Evolutionary conservation across 257 asterid genomes (phyloP), one percentile per base, ranked within the genome.

Genomic region (Nicotiana noctiflora): DNA sequence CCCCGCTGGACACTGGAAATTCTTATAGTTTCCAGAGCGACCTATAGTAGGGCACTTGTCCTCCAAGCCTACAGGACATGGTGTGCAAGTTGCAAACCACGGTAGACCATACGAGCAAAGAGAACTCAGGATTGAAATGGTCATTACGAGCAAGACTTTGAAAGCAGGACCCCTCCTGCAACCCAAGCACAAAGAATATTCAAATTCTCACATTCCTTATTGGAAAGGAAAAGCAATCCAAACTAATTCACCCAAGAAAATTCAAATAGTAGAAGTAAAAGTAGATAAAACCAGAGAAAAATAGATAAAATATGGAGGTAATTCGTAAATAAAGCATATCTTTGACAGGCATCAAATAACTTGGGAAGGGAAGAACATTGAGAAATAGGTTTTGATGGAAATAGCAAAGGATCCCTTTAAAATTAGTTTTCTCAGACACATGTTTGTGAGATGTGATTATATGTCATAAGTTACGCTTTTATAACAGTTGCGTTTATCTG

Each of bases 21-120:
- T 89, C 82, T 93, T 93, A 89, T 89, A 95, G 92, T 89, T 88
- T 63, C 99, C 98, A 11, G 98, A 83, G 32, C 94, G 91, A 25
- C 91, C 89, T 31, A 85, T 55, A 6, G 92, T 92, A 55, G 99
- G 99, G 88, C 99, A 95, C 75, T 86, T 84, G 8, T 89, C 83
- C 29, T 86, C 88, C 19, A 82, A 9, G 75, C 88, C 92, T 14
- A 13, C 23, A 0, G 98, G 99, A 85, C 99, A 95, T 7, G 98
- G 98, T 66, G 81, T 88, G 92, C 99, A 95, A 3, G 11, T 74
- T 52, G 91, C 93, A 27, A 92, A 60, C 98, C 97, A 95, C 57
- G 99, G 99, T 49, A 95, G 89, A 79, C 99, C 93, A 34, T 83
- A 95, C 4, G 95, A 89, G 34, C 93, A 90, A 80, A 95, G 92